Evolutionary conservation across 2,329 filamentous ascomycete genomes (phyloP), one percentile per base, ranked within the genome.

Genomic region (Periglandula ipomoeae): DNA sequence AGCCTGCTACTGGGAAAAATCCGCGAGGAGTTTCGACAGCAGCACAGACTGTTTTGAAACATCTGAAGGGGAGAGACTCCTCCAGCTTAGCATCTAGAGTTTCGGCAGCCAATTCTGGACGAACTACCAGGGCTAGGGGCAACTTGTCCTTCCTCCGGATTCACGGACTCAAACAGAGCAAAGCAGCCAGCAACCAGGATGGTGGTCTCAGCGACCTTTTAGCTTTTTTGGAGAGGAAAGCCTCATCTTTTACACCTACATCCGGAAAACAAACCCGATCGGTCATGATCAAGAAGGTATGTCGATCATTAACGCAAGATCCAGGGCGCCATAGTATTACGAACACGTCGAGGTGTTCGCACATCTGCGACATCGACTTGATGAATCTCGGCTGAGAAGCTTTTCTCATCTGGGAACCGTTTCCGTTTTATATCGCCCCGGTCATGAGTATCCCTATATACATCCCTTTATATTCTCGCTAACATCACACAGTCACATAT

Each of bases 261-360:
- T 72, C 72, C 23, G 58, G 61, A 51, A 58, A 52, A 42, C 57
- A 59, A 61, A 61, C 69, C 59, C 72, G 76, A 59, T 70, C 72
- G 56, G 71, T 87, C 58, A 81, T 75, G 62, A 82, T 90, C 54
- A 82, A 80, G 70, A 87, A 88, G 82, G 86, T 89, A 86, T 80
- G 84, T 85, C 65, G 47, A 53, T 55, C 55, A 59, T 63, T 62
- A 60, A 66, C 61, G 50, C 42, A 34, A 55, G 50, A 34, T 49
- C 38, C 49, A 46, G 48, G 46, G 46, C 48, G 49, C 45, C 50
- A 45, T 41, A 37, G 40, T 43, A 44, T 42, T 23, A 46, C 23
- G 20, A 52, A 46, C 48, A 47, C 38, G 40, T 47, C 41, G 35
- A 42, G 27, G 32, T 24, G 34, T 22, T 38, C 41, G 44, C 44